Evolutionary conservation across 495 filamentous ascomycete species (phyloP).

Genomic region (Aspergillus biplanus): DNA sequence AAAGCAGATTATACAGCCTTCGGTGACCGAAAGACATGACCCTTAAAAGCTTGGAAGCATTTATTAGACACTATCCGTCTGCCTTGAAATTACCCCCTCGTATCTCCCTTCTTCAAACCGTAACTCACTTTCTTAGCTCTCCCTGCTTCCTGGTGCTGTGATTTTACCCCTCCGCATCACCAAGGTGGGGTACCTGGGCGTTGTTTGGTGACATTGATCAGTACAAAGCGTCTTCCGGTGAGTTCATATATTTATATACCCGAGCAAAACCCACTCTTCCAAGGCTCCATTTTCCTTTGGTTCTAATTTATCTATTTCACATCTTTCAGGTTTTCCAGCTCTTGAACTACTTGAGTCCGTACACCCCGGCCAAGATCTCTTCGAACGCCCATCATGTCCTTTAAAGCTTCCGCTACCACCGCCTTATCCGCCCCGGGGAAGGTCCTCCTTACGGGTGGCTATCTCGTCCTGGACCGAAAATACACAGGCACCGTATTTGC

Average conservation of each 20-base stretch:
- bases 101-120: neutral
- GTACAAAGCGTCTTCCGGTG: neutral
- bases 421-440: slow-evolving; percentile 94
- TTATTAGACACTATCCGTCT: slow-evolving; percentile 1
- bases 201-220: slow-evolving; percentile 11
- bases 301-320: neutral
- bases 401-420: slow-evolving; percentile 33
- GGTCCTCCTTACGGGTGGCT: slow-evolving; percentile 91
- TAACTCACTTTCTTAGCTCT: neutral
- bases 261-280: neutral
- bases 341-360: too few species aligned
- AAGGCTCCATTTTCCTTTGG: neutral
- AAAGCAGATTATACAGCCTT: neutral
- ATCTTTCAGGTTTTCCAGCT: neutral
- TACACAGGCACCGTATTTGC: slow-evolving; percentile 93
- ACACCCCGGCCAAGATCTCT: too few species aligned
- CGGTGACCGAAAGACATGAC: neutral
- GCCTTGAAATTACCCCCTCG: neutral
- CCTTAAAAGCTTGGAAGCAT: neutral
- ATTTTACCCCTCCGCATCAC: neutral
- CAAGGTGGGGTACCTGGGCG: slow-evolving; percentile 9
- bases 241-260: neutral
- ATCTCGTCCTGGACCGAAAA: slow-evolving; percentile 86
- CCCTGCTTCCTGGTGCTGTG: neutral
- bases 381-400: slow-evolving; percentile 15